Evolutionary conservation across 2,329 filamentous ascomycete species (phyloP), one percentile per base, ranked within the genome.

Genomic region (Stachybotrys chlorohalonatus): DNA sequence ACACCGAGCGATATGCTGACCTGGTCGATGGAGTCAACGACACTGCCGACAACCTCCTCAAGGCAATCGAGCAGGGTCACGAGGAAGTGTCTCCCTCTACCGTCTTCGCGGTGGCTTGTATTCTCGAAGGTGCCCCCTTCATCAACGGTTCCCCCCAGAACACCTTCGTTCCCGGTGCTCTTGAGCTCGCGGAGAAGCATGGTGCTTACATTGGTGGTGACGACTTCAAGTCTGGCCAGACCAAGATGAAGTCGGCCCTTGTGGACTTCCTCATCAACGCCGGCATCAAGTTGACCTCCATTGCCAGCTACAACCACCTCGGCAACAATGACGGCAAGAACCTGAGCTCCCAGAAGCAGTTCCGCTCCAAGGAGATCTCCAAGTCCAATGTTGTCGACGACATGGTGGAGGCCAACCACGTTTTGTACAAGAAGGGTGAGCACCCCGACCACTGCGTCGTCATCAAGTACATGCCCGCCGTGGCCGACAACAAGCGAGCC

Each of bases 241-340:
- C 94, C 71, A 99, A 99, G 85, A 99, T 99, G 94, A 99, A 99
- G 79, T 97, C 94, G 57, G 94, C 94, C 17, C 84, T 99, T 32
- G 94, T 97, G 49, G 94, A 99, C 75, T 99, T 99, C 78, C 76
- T 99, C 70, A 96, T 99, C 85, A 96, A 86, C 71, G 94, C 94
- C 51, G 94, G 94, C 70, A 97, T 99, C 82, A 96, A 96, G 79
- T 85, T 99, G 68, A 97, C 93, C 57, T 96, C 92, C 47, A 97
- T 99, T 75, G 90, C 94, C 61, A 95, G 89, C 75, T 99, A 99
- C 85, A 99, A 99, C 79, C 94, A 99, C 73, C 86, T 99, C 54
- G 94, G 94, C 68, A 99, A 99, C 84, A 99, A 99, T 70, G 93
- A 99, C 70, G 94, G 94, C 78, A 96, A 92, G 85, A 99, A 99